Evolutionary conservation across 805 yeast genomes (phyloP).

Genomic region (Wickerhamiella slavikovae): DNA sequence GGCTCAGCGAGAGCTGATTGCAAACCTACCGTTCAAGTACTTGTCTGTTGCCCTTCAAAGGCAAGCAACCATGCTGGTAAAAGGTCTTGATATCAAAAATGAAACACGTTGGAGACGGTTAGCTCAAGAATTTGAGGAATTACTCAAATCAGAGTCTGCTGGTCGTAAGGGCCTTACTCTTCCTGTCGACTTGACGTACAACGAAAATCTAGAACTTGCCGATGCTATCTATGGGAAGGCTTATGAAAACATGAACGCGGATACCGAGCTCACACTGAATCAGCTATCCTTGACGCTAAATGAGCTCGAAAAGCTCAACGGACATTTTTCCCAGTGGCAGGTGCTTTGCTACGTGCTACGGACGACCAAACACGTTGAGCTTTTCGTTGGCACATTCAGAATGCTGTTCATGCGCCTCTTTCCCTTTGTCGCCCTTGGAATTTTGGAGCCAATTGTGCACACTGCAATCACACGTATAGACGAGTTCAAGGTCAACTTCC

Average conservation of each 20-base stretch:
- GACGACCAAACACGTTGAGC: too few relatives aligned
- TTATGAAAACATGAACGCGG: too few relatives aligned
- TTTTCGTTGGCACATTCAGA: not conserved
- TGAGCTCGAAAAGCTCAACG: too few relatives aligned
- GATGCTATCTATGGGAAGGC: not conserved
- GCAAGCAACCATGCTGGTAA: conserved; percentile 8
- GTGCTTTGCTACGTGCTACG: too few relatives aligned
- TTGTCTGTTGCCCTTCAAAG: conserved; percentile 6
- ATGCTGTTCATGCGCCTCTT: not conserved
- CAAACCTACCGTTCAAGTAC: conserved; percentile 13
- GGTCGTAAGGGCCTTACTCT: not conserved
- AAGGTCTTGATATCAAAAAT: not conserved
- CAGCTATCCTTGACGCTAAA: too few relatives aligned
- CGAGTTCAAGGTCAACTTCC: not conserved
- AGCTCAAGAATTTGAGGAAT: not conserved
- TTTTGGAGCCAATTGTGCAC: not conserved
- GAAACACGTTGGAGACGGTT: not conserved
- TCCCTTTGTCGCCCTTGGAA: not conserved
- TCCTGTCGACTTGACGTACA: not conserved
- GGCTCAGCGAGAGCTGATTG: conserved; percentile 30
- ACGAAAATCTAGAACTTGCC: conserved; percentile 1
- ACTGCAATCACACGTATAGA: not conserved
- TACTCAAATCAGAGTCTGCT: not conserved
- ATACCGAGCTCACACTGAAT: too few relatives aligned
- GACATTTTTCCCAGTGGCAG: too few relatives aligned